Base-by-base conservation (phyloP, 2,329 filamentous ascomycete genomes). In the Plenodomus lindquistii region DNA sequence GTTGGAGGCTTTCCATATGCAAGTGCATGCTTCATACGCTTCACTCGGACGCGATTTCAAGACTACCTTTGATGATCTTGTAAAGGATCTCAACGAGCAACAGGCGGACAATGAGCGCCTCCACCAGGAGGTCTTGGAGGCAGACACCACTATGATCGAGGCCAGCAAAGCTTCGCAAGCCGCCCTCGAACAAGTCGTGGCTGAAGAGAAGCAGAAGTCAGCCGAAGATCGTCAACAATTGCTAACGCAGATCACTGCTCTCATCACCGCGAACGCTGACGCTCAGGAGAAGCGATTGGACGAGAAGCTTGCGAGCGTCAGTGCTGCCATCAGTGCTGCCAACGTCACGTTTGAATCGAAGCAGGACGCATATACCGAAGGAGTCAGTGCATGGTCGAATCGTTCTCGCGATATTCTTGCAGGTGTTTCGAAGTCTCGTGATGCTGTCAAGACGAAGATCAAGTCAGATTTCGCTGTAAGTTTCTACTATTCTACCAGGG, bases 31-130 rank as follows among this genome's bases (percentile, higher is more conserved):
- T 11, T 97, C 93, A 0, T 97, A 96, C 70, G 88, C 86, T 58
- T 81, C 84, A 1, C 81, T 97, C 2, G 91, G 91, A 8, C 86
- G 86, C 50, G 91, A 97, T 59, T 91, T 96, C 76, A 95, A 93
- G 69, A 76, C 77, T 4, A 83, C 93, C 19, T 96, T 97, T 59
- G 91, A 96, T 56, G 86, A 89, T 11, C 79, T 97, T 41, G 79
- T 89, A 41, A 84, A 81, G 54, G 86, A 91, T 59, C 80, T 97
- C 46, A 83, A 84, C 31, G 79, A 84, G 9, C 93, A 97, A 67
- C 88, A 88, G 62, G 77, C 79, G 8, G 91, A 97, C 68, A 87
- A 88, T 1, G 84, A 92, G 54, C 77, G 78, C 22, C 78, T 99
- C 19, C 83, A 88, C 36, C 77, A 82, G 27, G 85, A 96, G 56